Percentiles rank a stretch among this genome's conserved stretches.
Conservation (phyloP, 257 asterid species). For the Marsdenia floribunda region DNA sequence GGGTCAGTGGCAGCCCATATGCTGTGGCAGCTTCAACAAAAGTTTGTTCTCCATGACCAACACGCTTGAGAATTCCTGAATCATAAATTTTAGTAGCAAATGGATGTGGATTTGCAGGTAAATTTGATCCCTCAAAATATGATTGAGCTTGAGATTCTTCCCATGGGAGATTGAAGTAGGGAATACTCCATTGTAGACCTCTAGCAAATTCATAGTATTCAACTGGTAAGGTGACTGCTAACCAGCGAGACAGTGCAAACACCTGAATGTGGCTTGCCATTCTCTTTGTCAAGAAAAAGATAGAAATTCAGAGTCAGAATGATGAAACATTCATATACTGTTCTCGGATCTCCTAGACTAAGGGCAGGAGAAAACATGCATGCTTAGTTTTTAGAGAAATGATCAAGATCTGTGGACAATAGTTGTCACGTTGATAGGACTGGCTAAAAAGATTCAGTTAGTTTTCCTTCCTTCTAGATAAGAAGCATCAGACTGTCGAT, state of each 20-base stretch:
- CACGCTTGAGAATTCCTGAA: slow-evolving; percentile 29
- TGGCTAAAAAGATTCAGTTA: neutral
- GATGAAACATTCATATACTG: neutral
- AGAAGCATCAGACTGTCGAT: neutral
- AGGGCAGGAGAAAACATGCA: neutral
- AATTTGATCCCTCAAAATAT: slow-evolving; percentile 47
- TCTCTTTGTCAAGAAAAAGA: slow-evolving; percentile 53
- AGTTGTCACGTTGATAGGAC: neutral
- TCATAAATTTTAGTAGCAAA: slow-evolving; percentile 31
- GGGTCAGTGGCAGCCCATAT: slow-evolving; percentile 67
- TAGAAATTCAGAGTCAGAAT: slow-evolving; percentile 2
- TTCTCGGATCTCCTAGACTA: neutral
- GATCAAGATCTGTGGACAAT: neutral
- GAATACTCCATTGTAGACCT: slow-evolving; percentile 88
- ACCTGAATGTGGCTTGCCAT: slow-evolving; percentile 80
- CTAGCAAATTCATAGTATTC: slow-evolving; percentile 78
- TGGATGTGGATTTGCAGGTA: slow-evolving; percentile 40
- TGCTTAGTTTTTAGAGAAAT: neutral
- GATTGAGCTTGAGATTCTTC: slow-evolving; percentile 35
- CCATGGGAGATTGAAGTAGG: slow-evolving; percentile 90
- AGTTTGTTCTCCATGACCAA: slow-evolving; percentile 36
- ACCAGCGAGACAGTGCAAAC: slow-evolving; percentile 73
- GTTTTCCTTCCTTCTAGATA: neutral
- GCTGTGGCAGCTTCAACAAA: slow-evolving; percentile 30
- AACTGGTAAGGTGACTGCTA: slow-evolving; percentile 68